Evolutionary conservation across 768 basidiomycete species (phyloP).

Genomic region (Mycena chlorophos): DNA sequence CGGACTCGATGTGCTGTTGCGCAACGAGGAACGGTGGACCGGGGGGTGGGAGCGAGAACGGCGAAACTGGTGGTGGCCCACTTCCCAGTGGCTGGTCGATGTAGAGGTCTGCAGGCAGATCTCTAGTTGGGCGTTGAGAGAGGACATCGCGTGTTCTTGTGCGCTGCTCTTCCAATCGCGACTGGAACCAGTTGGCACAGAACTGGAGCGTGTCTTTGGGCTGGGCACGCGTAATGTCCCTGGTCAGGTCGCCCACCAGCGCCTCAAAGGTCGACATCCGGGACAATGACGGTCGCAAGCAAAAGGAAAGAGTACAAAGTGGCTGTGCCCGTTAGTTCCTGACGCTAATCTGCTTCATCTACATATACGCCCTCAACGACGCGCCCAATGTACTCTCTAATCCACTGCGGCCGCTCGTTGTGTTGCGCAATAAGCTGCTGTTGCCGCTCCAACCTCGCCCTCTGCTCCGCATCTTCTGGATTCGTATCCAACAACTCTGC

Average conservation of each 20-base stretch:
- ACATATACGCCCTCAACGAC: conserved; percentile 68
- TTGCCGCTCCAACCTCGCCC: conserved; percentile 37
- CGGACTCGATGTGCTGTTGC: conserved; percentile 60
- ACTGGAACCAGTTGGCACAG: conserved; percentile 93
- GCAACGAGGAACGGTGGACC: conserved; percentile 55
- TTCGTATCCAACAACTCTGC: conserved; percentile 31
- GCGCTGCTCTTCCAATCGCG: conserved; percentile 82
- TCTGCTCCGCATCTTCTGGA: conserved; percentile 27
- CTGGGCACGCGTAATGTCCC: conserved; percentile 82
- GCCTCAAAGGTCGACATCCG: conserved; percentile 75
- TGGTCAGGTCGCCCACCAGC: conserved; percentile 81
- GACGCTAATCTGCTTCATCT: conserved; percentile 58
- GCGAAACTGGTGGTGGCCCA: conserved; percentile 48
- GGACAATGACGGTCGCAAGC: conserved; percentile 1
- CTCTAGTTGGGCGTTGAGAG: conserved; percentile 49
- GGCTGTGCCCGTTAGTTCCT: conserved; percentile 6
- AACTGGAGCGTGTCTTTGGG: conserved; percentile 91
- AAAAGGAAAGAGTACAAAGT: background rate
- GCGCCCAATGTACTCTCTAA: conserved; percentile 62
- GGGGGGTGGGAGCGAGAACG: conserved; percentile 53
- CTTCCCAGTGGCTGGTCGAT: conserved; percentile 49
- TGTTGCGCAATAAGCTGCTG: conserved; percentile 51
- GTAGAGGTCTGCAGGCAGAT: conserved; percentile 60
- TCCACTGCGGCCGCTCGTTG: conserved; percentile 57
- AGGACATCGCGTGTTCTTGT: conserved; percentile 68